These are phyloP conservation scores for Friedmanniomyces simplex DNA, from an alignment of 495 filamentous ascomycete species.

Conservation along the genomic window DNA sequence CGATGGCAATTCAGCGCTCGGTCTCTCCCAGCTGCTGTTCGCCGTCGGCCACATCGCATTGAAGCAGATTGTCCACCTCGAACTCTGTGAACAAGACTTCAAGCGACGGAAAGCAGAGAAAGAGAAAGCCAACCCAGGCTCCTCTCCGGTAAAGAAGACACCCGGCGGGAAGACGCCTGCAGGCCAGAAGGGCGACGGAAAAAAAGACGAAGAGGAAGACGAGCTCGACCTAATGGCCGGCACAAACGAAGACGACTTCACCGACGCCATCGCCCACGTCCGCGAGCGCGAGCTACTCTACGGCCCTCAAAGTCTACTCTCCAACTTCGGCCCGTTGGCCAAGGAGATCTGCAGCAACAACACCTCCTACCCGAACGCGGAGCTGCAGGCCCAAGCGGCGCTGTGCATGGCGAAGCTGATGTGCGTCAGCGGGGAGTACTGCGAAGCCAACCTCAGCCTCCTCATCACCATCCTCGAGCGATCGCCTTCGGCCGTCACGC, in stretches of 20 bases:
- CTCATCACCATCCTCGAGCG: slow-evolving; percentile 97
- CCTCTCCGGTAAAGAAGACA: slow-evolving; percentile 38
- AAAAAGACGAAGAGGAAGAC: slow-evolving; percentile 43
- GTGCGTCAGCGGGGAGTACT: slow-evolving; percentile 77
- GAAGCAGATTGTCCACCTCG: slow-evolving; percentile 99
- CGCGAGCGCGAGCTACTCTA: slow-evolving; percentile 90
- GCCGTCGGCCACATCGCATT: slow-evolving; percentile 94
- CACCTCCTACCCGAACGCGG: slow-evolving; percentile 73
- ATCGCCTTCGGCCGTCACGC: slow-evolving; percentile 76
- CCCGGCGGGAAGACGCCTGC: slow-evolving; percentile 35
- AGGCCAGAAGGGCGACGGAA: slow-evolving; percentile 39
- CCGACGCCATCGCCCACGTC: slow-evolving; percentile 88
- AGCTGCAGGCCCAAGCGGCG: slow-evolving; percentile 84
- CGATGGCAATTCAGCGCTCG: slow-evolving; percentile 42
- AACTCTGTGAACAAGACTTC: slow-evolving; percentile 92
- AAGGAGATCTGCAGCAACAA: slow-evolving; percentile 91
- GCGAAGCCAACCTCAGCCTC: slow-evolving; percentile 82
- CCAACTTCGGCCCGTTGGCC: slow-evolving; percentile 83
- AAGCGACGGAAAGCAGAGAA: slow-evolving; percentile 92
- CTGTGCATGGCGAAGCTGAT: slow-evolving; percentile 97
- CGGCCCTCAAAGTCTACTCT: slow-evolving; percentile 69
- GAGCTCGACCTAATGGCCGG: slow-evolving; percentile 95
- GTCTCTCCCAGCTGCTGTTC: slow-evolving; percentile 84
- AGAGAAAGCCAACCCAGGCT: slow-evolving; percentile 49
- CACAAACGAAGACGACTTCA: slow-evolving; percentile 97